phyloP scores from a whole-genome alignment of 257 asterid species.

The Agastache rugosa region DNA sequence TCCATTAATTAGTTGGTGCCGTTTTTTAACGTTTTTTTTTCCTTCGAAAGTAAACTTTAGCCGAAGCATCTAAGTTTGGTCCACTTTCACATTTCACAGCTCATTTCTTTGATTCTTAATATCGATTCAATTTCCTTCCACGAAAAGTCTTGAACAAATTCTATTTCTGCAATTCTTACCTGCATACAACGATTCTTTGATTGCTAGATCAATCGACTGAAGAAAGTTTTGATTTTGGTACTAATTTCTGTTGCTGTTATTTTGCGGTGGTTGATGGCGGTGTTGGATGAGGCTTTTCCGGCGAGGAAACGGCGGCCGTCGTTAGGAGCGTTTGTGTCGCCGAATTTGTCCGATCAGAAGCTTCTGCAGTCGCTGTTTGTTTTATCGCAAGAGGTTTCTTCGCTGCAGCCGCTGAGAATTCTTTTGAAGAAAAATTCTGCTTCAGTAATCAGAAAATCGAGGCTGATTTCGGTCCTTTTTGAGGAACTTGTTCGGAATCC shows the following conservation, averaged over 20 bases:
- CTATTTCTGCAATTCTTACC: constrained; percentile 27
- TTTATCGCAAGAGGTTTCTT: constrained; percentile 67
- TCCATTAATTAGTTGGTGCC: constrained; percentile 39
- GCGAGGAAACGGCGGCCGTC: constrained; percentile 76
- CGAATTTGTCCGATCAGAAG: constrained; percentile 57
- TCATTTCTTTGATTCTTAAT: constrained; percentile 50
- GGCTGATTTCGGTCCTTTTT: constrained; percentile 63
- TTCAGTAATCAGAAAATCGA: constrained; percentile 62
- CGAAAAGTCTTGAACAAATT: constrained; percentile 38
- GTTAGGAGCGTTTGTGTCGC: constrained; percentile 62
- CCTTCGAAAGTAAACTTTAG: constrained; percentile 41
- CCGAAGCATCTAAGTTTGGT: constrained; percentile 50
- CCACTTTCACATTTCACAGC: constrained; percentile 67
- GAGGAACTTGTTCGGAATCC: constrained; percentile 67
- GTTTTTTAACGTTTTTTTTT: constrained; percentile 7
- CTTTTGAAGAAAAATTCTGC: constrained; percentile 58
- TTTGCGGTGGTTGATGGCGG: constrained; percentile 54
- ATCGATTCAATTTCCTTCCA: constrained; percentile 45
- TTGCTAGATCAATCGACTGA: background rate
- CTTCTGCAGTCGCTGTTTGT: constrained; percentile 63
- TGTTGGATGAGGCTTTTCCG: constrained; percentile 62
- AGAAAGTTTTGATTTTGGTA: background rate
- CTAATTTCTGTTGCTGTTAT: background rate
- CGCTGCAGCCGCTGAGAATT: constrained; percentile 49
- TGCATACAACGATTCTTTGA: constrained; percentile 5